Evolutionary conservation across 179 eudicot genomes (phyloP).

Genomic region (Drosera spatulata): DNA sequence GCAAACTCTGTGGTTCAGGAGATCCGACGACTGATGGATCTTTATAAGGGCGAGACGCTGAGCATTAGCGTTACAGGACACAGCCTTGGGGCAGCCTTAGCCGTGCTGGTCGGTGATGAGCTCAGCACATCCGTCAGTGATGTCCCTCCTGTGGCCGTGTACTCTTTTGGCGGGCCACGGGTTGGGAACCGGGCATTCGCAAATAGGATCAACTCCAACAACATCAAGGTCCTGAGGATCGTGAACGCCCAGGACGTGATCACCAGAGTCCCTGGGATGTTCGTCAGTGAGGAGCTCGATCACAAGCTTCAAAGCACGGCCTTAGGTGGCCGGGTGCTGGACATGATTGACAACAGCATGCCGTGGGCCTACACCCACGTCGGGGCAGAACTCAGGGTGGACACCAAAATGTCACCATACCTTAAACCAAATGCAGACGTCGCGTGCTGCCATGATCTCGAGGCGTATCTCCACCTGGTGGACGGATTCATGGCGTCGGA

Average conservation of each 20-base stretch:
- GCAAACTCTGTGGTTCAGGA: conserved; percentile 63
- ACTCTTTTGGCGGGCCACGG: conserved; percentile 89
- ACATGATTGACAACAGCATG: conserved; percentile 48
- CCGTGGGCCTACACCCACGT: conserved; percentile 90
- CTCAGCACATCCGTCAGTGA: conserved; percentile 10
- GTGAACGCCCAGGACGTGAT: conserved; percentile 80
- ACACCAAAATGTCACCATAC: conserved; percentile 75
- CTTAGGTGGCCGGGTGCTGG: conserved; percentile 19
- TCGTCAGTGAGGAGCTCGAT: conserved; percentile 67
- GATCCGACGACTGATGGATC: conserved; percentile 30
- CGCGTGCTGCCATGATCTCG: conserved; percentile 93
- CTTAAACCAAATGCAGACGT: conserved; percentile 76
- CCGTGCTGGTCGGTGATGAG: conserved; percentile 71
- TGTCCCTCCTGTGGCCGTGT: conserved; percentile 58
- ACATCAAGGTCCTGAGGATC: conserved; percentile 61
- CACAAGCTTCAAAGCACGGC: conserved; percentile 24
- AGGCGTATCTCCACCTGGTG: conserved; percentile 82
- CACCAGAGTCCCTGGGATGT: conserved; percentile 84
- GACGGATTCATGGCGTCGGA: conserved; percentile 69
- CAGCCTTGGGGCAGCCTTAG: conserved; percentile 9
- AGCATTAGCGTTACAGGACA: conserved; percentile 92
- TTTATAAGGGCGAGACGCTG: conserved; percentile 64
- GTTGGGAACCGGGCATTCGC: conserved; percentile 69
- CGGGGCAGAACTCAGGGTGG: conserved; percentile 64
- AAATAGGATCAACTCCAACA: conserved; percentile 20